These are phyloP conservation scores for Sphagnum fallax DNA, from an alignment of 228 moss, liverwort and hornwort genomes.

Conservation along the genomic window DNA sequence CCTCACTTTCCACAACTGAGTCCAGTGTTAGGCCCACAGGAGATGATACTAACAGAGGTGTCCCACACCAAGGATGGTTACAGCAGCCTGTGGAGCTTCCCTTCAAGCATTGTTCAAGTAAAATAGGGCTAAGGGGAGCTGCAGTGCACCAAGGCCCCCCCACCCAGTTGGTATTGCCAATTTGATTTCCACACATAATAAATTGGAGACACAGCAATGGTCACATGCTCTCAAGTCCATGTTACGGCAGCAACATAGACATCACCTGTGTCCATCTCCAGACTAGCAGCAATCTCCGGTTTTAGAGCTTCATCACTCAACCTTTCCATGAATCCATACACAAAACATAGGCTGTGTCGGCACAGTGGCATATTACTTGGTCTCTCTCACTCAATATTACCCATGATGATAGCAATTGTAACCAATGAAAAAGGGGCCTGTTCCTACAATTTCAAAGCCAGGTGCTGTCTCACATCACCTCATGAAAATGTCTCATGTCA, in stretches of 20 bases:
- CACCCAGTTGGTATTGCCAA: constrained; percentile 85
- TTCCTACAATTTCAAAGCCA: constrained; percentile 65
- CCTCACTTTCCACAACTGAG: constrained; percentile 80
- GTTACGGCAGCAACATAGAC: constrained; percentile 67
- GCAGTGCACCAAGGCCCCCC: constrained; percentile 71
- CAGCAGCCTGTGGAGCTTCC: constrained; percentile 86
- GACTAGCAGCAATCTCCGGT: constrained; percentile 61
- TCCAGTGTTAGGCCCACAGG: constrained; percentile 89
- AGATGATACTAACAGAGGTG: constrained; percentile 88
- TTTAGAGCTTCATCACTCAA: constrained; percentile 65
- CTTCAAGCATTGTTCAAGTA: constrained; percentile 81
- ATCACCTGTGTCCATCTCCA: constrained; percentile 75
- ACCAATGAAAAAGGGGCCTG: constrained; percentile 77
- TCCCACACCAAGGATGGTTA: constrained; percentile 99
- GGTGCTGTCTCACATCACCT: constrained; percentile 35
- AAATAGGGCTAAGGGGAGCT: constrained; percentile 74
- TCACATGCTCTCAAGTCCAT: constrained; percentile 80
- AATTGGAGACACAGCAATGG: constrained; percentile 60
- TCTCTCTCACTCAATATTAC: constrained; percentile 52
- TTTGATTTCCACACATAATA: constrained; percentile 77
- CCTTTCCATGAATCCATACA: constrained; percentile 72
- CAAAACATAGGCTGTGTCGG: constrained; percentile 72
- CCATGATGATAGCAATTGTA: constrained; percentile 78
- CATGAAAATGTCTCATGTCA: constrained; percentile 41
- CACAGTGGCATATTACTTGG: constrained; percentile 38